Percentiles rank a stretch among this genome's conserved stretches.
Evolutionary conservation across 2,329 filamentous ascomycete species (phyloP).

Genomic region (Cladosporium sp.): DNA sequence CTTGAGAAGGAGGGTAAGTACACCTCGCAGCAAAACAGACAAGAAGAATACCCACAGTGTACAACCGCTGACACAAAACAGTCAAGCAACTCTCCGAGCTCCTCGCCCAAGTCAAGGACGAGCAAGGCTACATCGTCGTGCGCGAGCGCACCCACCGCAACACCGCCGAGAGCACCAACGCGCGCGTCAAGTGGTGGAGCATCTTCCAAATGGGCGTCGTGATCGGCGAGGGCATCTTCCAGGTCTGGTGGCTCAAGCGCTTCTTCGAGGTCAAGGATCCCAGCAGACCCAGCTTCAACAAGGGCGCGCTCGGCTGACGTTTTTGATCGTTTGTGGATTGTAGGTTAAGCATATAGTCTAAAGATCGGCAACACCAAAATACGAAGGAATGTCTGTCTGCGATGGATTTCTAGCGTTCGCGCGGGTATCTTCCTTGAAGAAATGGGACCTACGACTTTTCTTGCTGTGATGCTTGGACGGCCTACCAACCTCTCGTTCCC

Average conservation of each 20-base stretch:
- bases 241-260: constrained; percentile 98
- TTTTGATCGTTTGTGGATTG: constrained; percentile 14
- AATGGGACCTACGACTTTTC: no score
- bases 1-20: constrained; percentile 79
- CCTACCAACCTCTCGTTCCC: no score
- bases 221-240: constrained; percentile 89
- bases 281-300: constrained; percentile 25
- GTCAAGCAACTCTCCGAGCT: constrained; percentile 81
- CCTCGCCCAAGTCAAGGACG: constrained; percentile 89
- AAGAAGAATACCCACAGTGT: background rate
- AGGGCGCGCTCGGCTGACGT: constrained; percentile 28
- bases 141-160: constrained; percentile 96
- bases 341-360: constrained; percentile 39
- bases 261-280: constrained; percentile 52
- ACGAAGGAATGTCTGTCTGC: background rate
- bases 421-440: background rate
- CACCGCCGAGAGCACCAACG: constrained; percentile 97
- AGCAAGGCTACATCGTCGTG: constrained; percentile 94
- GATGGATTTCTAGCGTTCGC: background rate
- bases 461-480: no score
- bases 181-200: constrained; percentile 99
- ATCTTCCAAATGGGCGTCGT: constrained; percentile 90
- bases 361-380: constrained; percentile 9
- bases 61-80: constrained; percentile 35
- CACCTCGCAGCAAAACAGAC: background rate